Evolutionary conservation across 139 green algal species (phyloP), one percentile per base, ranked within the genome.

Genomic region (Haematococcus lacustris): DNA sequence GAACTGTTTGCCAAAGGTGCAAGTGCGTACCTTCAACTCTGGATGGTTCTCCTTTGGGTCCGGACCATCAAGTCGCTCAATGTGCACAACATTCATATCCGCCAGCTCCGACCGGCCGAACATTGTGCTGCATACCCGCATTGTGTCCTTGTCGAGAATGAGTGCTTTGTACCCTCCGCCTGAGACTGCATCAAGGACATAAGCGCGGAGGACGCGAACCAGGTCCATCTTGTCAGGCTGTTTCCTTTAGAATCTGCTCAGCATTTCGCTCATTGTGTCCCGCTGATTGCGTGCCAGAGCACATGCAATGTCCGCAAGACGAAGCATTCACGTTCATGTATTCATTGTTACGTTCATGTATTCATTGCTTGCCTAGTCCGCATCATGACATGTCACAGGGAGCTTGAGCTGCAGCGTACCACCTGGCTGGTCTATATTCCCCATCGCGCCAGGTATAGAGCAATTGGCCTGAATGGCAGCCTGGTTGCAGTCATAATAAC

Each of bases 141-240:
- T 93, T 28, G 94, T 98, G 28, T 98, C 94, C 34, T 83, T 82
- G 74, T 98, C 94, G 23, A 98, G 76, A 32, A 98, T 50, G 35
- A 98, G 84, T 1, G 88, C 91, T 51, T 98, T 98, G 86, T 96
- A 97, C 51, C 93, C 93, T 38, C 71, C 65, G 6, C 87, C 83
- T 23, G 89, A 79, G 21, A 94, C 43, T 66, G 90, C 85, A 4
- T 73, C 70, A 1, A 57, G 35, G 0, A 91, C 50, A 40, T 91
- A 91, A 1, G 74, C 70, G 0, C 83, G 80, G 30, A 83, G n/a
- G 37, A 94, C 82, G 0, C 80, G 79, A 0, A 80, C 62, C 38
- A 96, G 53, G 68, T 96, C 87, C 70, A 91, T 88, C 1, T 57
- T 39, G 0, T 76, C 71, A 6, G 90, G 60, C 78, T 51, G 63